Conservation (phyloP, 179 eudicot species). For the Carnegiea gigantea region DNA sequence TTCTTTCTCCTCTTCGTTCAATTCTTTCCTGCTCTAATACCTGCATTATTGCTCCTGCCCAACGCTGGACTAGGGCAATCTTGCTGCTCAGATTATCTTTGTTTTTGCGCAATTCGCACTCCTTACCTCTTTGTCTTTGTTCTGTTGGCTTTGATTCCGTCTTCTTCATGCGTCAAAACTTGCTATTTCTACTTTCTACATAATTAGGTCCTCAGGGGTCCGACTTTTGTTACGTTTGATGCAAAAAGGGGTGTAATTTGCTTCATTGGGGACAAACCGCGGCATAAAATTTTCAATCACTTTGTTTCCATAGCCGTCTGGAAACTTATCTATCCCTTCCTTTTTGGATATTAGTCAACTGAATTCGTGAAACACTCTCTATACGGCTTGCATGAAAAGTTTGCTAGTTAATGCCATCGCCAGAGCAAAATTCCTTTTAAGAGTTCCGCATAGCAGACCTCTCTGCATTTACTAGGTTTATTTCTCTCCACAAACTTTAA, state of each 20-base stretch:
- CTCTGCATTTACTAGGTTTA: too few relatives aligned
- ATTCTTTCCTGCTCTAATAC: background rate
- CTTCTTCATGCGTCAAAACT: background rate
- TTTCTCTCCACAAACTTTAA: too few relatives aligned
- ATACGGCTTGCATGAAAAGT: background rate
- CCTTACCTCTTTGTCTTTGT: too few relatives aligned
- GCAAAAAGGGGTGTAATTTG: background rate
- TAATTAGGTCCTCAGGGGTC: background rate
- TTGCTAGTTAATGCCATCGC: background rate
- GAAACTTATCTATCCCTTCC: background rate
- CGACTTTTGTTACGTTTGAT: background rate
- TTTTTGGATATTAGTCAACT: background rate
- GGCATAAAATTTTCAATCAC: too few relatives aligned
- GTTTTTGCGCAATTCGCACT: background rate
- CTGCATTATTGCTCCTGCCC: background rate
- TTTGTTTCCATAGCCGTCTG: background rate
- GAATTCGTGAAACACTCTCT: background rate
- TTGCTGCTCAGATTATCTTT: background rate
- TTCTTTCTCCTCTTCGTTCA: background rate
- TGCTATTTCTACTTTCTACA: background rate
- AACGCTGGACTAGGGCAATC: background rate
- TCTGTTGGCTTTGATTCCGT: background rate
- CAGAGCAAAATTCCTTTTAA: background rate
- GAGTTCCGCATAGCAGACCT: background rate
- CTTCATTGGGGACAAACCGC: background rate